phyloP scores from a whole-genome alignment of 495 filamentous ascomycete genomes.

The Schizothecium vesticola region DNA sequence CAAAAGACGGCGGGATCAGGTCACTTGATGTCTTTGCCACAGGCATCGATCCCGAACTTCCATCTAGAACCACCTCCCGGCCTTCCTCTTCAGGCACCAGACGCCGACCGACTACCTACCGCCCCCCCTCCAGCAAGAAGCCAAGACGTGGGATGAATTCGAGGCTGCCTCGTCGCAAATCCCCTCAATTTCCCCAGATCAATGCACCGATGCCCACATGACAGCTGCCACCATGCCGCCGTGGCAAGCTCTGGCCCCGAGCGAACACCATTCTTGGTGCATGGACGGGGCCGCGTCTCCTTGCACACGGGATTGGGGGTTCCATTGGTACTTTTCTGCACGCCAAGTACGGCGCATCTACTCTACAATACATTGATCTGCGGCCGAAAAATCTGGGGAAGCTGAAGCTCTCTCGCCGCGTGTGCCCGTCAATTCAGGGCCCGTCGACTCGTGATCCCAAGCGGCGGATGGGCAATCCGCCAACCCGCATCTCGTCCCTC shows the following conservation, averaged over 20 bases:
- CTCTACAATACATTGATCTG: slow-evolving; percentile 1
- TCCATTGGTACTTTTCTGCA: background rate
- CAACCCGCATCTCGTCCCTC: background rate
- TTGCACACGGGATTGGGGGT: background rate
- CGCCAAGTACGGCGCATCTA: background rate
- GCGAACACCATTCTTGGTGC: background rate
- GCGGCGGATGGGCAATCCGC: background rate
- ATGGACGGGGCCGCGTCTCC: background rate
- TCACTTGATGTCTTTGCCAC: background rate
- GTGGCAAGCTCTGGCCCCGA: background rate
- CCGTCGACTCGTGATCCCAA: background rate
- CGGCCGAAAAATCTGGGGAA: slow-evolving; percentile 2
- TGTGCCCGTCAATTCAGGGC: background rate
- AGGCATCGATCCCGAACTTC: background rate
- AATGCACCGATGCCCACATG: background rate
- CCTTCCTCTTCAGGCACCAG: background rate
- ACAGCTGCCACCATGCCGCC: background rate
- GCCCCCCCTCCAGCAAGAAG: background rate
- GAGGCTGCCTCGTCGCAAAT: background rate
- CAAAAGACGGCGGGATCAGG: background rate
- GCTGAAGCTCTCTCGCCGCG: background rate
- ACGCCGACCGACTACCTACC: background rate
- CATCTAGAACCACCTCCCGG: background rate
- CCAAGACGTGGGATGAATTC: background rate
- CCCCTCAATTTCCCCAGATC: background rate